These are phyloP conservation scores for Fusarium sp. DNA, from an alignment of 2,329 filamentous ascomycete species.

Conservation along the genomic window DNA sequence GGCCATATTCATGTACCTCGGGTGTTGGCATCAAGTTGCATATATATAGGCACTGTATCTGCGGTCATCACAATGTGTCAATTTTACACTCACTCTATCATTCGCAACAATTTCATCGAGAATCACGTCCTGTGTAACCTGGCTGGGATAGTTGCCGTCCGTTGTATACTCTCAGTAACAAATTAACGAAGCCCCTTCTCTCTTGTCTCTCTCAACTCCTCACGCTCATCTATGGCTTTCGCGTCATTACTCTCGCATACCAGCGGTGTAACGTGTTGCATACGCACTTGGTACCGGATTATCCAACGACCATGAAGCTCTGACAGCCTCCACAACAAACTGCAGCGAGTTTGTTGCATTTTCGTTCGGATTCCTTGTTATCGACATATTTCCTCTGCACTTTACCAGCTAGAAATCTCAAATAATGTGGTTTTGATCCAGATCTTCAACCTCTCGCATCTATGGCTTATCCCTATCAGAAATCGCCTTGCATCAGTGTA, in stretches of 20 bases:
- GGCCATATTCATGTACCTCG: neutral
- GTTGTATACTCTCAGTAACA: neutral
- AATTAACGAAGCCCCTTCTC: neutral
- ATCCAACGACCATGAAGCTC: neutral
- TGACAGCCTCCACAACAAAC: neutral
- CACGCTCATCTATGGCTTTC: neutral
- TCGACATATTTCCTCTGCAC: neutral
- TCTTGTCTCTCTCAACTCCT: neutral
- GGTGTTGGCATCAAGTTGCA: neutral
- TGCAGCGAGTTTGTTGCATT: neutral
- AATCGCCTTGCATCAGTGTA: too few species aligned
- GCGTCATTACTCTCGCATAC: neutral
- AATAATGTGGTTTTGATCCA: neutral
- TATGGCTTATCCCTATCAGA: neutral
- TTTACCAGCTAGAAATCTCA: neutral
- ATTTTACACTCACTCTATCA: neutral
- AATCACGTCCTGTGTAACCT: neutral
- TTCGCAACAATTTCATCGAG: neutral
- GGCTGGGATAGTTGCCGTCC: neutral
- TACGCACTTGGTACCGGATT: neutral
- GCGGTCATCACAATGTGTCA: neutral
- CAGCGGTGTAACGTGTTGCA: slow-evolving; percentile 11
- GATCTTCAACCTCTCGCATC: neutral
- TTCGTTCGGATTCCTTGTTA: neutral
- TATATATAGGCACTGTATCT: neutral